These are phyloP conservation scores for Globisporangium spinosum DNA, from an alignment of 352 stramenopile species.

Conservation along the genomic window DNA sequence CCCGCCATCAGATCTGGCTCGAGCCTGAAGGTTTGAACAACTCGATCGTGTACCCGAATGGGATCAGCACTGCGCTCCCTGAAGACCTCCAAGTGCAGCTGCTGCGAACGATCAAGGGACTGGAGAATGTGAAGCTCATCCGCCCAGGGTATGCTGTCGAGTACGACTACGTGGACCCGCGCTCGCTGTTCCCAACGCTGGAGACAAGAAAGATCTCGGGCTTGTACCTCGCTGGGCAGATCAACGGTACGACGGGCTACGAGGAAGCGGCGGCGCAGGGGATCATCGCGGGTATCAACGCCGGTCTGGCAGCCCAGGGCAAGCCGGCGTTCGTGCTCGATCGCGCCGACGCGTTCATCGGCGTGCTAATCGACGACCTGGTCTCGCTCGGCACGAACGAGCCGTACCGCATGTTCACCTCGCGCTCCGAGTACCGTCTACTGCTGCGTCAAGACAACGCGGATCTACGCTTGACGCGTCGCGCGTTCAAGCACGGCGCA, in stretches of 20 bases:
- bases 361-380: conserved; percentile 98
- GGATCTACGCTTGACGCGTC: conserved; percentile 94
- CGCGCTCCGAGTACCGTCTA: conserved; percentile 90
- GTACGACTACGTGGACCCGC: conserved; percentile 98
- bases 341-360: conserved; percentile 94
- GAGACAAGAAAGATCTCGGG: conserved; percentile 92
- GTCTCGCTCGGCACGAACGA: conserved; percentile 95
- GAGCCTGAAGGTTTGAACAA: conserved; percentile 97
- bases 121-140: conserved; percentile 95
- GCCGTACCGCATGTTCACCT: conserved; percentile 99
- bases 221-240: conserved; percentile 97
- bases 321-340: conserved; percentile 90
- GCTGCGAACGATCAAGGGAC: conserved; percentile 92
- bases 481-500: conserved; percentile 82
- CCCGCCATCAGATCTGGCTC: conserved; percentile 92
- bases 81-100: conserved; percentile 94
- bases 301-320: conserved; percentile 71
- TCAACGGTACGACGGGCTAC: conserved; percentile 99
- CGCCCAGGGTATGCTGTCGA: conserved; percentile 98
- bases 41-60: conserved; percentile 97
- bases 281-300: conserved; percentile 96
- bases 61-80: conserved; percentile 91
- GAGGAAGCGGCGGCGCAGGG: conserved; percentile 98
- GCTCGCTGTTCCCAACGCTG: conserved; percentile 90
- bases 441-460: conserved; percentile 94